Base-by-base conservation (phyloP, 225 moss, liverwort and hornwort genomes). In the Pleurozium schreberi region DNA sequence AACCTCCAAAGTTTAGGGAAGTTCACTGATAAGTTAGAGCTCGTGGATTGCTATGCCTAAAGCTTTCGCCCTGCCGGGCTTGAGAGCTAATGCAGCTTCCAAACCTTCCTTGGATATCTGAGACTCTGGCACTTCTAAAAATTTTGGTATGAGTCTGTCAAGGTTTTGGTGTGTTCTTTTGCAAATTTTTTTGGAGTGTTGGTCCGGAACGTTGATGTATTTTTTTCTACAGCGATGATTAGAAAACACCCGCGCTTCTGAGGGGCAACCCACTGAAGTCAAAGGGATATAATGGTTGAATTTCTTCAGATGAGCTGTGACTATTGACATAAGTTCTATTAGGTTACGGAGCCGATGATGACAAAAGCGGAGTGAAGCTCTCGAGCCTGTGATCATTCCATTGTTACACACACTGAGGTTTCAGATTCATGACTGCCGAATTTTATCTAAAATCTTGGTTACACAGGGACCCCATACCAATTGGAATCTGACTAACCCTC, bases 91-190 rank as follows among this genome's bases (percentile, higher is more conserved):
- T 91, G 92, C 90, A 91, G 93, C 86, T 89, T 92, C 91, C 62
- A 89, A 93, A 92, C 85, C 93, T 92, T 93, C 87, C 90, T 92
- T 93, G 91, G 89, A 93, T 93, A 91, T 92, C 90, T 90, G 92
- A 92, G 93, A 87, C 89, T 81, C 21, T 75, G 81, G 87, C 43
- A 31, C 5, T 7, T 10, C 1, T 9, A 7, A 49, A 19, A 1
- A 4, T 6, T 43, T 25, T 16, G 5, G 7, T 22, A 3, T 6
- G 8, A 2, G 18, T 21, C 13, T 43, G 22, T 40, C 3, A 11
- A 27, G 10, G 14, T 26, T 10, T 25, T 36, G 23, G 3, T 38
- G 15, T 38, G 18, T 10, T 14, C 1, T 2, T 80, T 11, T 8
- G 16, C 53, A 13, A 15, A 57, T 0, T 18, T 42, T 5, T 43